phyloP scores from a whole-genome alignment of 2,329 filamentous ascomycete species.

The Ascochyta pisi region DNA sequence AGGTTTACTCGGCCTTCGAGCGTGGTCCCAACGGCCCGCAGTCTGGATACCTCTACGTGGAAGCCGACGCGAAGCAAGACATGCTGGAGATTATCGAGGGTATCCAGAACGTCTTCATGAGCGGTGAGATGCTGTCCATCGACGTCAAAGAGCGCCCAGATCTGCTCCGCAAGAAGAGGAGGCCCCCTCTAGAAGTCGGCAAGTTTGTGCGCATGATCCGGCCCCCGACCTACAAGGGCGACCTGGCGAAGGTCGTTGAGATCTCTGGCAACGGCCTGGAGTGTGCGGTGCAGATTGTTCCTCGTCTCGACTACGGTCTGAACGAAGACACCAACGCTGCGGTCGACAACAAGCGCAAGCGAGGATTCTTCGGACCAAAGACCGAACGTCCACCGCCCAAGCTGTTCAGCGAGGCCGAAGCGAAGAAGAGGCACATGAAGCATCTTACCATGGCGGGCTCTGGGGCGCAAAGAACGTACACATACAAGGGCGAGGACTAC shows the following conservation, averaged over 20 bases:
- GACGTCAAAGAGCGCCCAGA: conserved; percentile 98
- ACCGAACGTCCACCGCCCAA: conserved; percentile 82
- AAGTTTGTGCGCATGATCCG: conserved; percentile 90
- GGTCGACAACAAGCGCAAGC: conserved; percentile 75
- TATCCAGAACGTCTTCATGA: conserved; percentile 87
- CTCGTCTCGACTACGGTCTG: conserved; percentile 87
- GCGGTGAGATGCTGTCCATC: conserved; percentile 84
- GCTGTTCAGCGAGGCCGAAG: conserved; percentile 91
- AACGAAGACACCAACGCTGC: conserved; percentile 75
- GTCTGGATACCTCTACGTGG: conserved; percentile 94
- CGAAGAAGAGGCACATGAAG: conserved; percentile 81
- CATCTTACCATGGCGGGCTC: conserved; percentile 62
- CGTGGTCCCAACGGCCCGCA: conserved; percentile 76
- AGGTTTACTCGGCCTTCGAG: conserved; percentile 91
- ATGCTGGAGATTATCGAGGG: conserved; percentile 83
- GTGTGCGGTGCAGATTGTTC: conserved; percentile 85
- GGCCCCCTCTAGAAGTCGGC: conserved; percentile 77
- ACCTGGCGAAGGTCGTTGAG: conserved; percentile 90
- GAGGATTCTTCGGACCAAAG: conserved; percentile 57
- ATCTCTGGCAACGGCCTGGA: conserved; percentile 93
- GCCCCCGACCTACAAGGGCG: conserved; percentile 80
- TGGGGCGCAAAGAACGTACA: conserved; percentile 73
- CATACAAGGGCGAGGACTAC: conserved; percentile 87
- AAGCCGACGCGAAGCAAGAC: conserved; percentile 86
- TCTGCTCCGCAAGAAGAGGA: conserved; percentile 88